phyloP scores from a whole-genome alignment of 1,284 basidiomycete species.

The Wolfiporia cocos region DNA sequence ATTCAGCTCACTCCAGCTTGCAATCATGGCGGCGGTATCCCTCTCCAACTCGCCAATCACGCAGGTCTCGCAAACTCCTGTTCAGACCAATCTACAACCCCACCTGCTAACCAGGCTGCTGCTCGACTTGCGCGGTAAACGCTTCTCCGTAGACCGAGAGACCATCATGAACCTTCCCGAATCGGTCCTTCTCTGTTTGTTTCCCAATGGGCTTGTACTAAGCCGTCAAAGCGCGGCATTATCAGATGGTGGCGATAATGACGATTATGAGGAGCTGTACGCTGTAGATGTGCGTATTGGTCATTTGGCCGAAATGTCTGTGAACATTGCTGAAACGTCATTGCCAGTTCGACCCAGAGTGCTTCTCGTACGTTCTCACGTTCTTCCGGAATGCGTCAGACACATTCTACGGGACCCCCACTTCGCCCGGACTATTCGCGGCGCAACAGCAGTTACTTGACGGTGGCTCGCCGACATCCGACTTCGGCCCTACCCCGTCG shows the following conservation, averaged over 20 bases:
- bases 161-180: constrained; percentile 98
- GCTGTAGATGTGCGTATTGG: constrained; percentile 81
- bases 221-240: constrained; percentile 77
- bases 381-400: constrained; percentile 90
- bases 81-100: constrained; percentile 71
- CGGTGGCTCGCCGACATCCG: constrained; percentile 44
- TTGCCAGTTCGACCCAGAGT: constrained; percentile 90
- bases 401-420: constrained; percentile 86
- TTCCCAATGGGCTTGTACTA: constrained; percentile 95
- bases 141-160: constrained; percentile 95
- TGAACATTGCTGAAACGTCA: constrained; percentile 8
- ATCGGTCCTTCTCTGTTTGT: constrained; percentile 93
- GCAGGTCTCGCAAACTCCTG: constrained; percentile 72
- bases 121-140: constrained; percentile 86
- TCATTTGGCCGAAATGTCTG: constrained; percentile 11
- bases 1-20: constrained; percentile 3
- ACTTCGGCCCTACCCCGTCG: constrained; percentile 57
- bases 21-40: constrained; percentile 40
- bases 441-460: constrained; percentile 78
- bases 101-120: constrained; percentile 83
- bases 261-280: constrained; percentile 92
- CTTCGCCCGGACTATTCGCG: constrained; percentile 66
- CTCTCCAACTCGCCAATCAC: constrained; percentile 78
- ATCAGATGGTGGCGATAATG: constrained; percentile 70
- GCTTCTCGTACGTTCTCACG: constrained; percentile 87